Evolutionary conservation across 73 alveolate genomes (phyloP).

Genomic region (Strombidium stylifer): DNA sequence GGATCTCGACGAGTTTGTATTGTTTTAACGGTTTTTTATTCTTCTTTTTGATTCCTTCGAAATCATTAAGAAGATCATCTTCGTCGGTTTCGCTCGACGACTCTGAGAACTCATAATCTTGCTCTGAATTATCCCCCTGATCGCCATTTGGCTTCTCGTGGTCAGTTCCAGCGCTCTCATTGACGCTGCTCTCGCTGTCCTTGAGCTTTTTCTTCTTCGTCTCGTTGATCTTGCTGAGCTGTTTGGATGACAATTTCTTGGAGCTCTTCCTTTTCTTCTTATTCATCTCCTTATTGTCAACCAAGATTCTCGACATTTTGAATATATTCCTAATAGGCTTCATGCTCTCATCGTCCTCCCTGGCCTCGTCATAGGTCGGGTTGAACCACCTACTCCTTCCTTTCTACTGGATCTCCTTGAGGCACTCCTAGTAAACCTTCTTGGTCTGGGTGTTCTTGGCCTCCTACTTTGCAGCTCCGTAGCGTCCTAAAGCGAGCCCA

Average conservation of each 20-base stretch:
- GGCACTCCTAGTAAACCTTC: too few relatives aligned
- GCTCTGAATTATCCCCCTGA: too few relatives aligned
- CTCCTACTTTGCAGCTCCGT: background rate
- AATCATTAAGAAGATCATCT: constrained; percentile 1
- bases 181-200: background rate
- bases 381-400: background rate
- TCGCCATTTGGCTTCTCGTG: too few relatives aligned
- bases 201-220: background rate
- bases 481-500: too few relatives aligned
- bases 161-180: background rate
- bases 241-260: background rate
- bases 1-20: background rate
- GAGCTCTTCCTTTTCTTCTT: background rate
- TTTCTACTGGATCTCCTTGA: background rate
- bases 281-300: background rate
- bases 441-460: background rate
- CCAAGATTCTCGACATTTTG: background rate
- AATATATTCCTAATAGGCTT: background rate
- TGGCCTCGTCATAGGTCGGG: background rate
- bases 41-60: background rate
- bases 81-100: background rate
- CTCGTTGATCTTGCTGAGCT: too few relatives aligned
- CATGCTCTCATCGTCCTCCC: background rate
- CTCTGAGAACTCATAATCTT: background rate
- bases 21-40: background rate